A percentile compares a stretch with the other conserved stretches of the same genome.
phyloP scores from a whole-genome alignment of 192 early-diverging fungal genomes.

The Backusella tuberculispora region DNA sequence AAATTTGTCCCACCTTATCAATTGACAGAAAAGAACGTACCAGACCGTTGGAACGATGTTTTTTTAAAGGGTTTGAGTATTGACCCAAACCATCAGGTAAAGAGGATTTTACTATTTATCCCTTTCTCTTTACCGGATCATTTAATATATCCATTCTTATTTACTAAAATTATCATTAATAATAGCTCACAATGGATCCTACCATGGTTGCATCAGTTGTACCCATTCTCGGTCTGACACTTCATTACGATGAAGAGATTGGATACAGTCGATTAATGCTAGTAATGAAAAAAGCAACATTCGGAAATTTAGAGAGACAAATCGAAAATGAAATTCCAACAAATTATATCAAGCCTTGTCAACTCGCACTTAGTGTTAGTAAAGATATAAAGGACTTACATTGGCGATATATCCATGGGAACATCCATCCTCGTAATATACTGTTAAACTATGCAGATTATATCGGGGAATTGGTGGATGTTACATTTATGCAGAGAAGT shows the following conservation, averaged over 20 bases:
- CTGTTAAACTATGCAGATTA: constrained; percentile 27
- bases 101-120: background rate
- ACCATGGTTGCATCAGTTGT: constrained; percentile 8
- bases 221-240: constrained; percentile 29
- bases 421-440: constrained; percentile 35
- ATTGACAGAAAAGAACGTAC: background rate
- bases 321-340: constrained; percentile 26
- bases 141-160: too few relatives aligned
- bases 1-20: constrained; percentile 36
- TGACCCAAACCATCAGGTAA: constrained; percentile 31
- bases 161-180: background rate
- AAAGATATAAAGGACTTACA: constrained; percentile 36
- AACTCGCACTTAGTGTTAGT: constrained; percentile 23
- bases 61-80: constrained; percentile 31
- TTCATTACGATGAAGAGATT: constrained; percentile 22
- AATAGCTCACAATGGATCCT: constrained; percentile 21
- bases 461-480: constrained; percentile 26
- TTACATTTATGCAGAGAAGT: constrained; percentile 31
- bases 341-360: constrained; percentile 24
- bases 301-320: constrained; percentile 28
- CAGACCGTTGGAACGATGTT: constrained; percentile 29
- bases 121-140: too few relatives aligned
- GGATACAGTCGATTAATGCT: constrained; percentile 32
- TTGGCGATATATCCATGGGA: constrained; percentile 37
- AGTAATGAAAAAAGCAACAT: constrained; percentile 31